A percentile compares a stretch with the other conserved stretches of the same genome.
Conservation (phyloP, 1,284 basidiomycete species). For the Xanthoconium separans region DNA sequence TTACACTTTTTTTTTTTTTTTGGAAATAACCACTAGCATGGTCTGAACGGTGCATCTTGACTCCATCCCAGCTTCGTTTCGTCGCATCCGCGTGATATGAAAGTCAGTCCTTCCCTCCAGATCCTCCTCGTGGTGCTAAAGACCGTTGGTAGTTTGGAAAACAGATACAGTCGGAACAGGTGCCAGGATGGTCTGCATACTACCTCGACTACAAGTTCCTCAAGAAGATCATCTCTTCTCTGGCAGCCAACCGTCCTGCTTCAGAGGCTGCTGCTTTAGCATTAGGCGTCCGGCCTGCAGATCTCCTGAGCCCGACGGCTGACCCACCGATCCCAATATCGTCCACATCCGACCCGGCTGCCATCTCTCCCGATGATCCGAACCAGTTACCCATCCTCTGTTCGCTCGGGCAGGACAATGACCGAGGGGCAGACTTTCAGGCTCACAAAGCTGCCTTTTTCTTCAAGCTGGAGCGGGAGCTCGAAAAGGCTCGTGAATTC, state of each 20-base stretch:
- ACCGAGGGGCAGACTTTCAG: conserved; percentile 76
- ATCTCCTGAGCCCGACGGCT: conserved; percentile 39
- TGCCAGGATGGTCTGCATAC: conserved; percentile 95
- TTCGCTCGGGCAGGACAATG: conserved; percentile 60
- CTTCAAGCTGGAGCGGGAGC: conserved; percentile 96
- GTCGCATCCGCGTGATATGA: conserved; percentile 25
- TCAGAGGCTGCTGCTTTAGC: conserved; percentile 89
- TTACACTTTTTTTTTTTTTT: conserved; percentile 2
- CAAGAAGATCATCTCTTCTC: conserved; percentile 99
- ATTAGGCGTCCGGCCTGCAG: conserved; percentile 75
- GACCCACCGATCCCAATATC: conserved; percentile 14
- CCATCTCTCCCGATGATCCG: conserved; percentile 29
- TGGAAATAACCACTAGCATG: conserved; percentile 26
- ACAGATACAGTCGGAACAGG: conserved; percentile 94
- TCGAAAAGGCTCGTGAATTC: conserved; percentile 79
- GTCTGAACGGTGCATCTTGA: conserved; percentile 19
- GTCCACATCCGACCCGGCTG: conserved; percentile 7
- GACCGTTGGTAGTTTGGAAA: conserved; percentile 85
- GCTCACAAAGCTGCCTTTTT: conserved; percentile 98
- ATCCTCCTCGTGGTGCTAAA: neutral
- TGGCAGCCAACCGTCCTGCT: conserved; percentile 86
- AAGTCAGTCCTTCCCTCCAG: conserved; percentile 21
- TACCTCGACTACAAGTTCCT: conserved; percentile 99
- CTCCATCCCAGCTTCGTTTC: conserved; percentile 4
- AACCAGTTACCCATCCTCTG: conserved; percentile 57